Base-by-base conservation (phyloP, 768 basidiomycete species). In the Terana coerulea region DNA sequence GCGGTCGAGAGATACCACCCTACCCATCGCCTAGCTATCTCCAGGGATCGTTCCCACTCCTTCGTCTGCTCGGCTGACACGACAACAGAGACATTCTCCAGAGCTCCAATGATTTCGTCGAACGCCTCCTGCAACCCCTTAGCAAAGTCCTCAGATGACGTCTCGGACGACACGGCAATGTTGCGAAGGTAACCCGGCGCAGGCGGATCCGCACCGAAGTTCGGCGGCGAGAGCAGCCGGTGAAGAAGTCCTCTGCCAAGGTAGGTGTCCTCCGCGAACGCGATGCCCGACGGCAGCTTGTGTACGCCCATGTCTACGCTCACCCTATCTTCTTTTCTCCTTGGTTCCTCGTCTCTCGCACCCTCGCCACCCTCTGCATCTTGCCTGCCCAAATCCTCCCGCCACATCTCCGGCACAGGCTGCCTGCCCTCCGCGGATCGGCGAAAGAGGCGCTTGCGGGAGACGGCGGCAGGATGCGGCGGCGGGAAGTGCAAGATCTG, bases 161-260 rank as follows among this genome's bases (percentile, higher is more conserved):
- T 77, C 12, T 68, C 62, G 0, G 75, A 67, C 14, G 70, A 87
- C 61, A 26, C 71, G 64, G 42, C 78, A 69, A 35, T 74, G 75
- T 30, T 67, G 68, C 26, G 72, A 51, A 43, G 64, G 59, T 48
- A 70, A 65, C 12, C 63, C 47, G 2, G 55, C 55, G 2, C 75
- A 75, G 17, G 62, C 47, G 11, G 60, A 26, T 69, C 69, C 22
- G 72, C 50, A 34, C 63, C 59, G 40, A 68, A 65, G 12, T 62
- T 51, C 1, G 56, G 57, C 2, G 76, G 75, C 10, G 71, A 60
- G 42, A 83, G 53, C 14, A 91, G 72, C 21, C 85, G 79, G 50
- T 74, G 64, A 15, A 93, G 76, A 60, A 75, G 72, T 0, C 87
- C 86, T 51, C 72, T 81, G 7, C 75, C 77, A 37, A 84, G 73